These are phyloP conservation scores for Rutstroemia sp. DNA, from an alignment of 2,329 filamentous ascomycete genomes.

Conservation along the genomic window DNA sequence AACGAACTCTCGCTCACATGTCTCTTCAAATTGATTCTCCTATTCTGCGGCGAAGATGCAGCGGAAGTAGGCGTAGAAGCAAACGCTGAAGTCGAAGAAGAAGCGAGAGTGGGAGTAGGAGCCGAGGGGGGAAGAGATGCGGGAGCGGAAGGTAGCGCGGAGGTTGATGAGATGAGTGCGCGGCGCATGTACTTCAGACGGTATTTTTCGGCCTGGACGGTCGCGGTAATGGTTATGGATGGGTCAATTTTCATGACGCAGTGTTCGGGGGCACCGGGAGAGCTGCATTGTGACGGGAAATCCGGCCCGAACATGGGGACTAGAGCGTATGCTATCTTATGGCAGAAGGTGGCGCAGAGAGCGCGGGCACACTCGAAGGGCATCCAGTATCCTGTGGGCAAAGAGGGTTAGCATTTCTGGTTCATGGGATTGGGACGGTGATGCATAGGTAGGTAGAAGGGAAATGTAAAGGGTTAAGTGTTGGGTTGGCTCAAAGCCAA, in stretches of 20 bases:
- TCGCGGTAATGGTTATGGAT: slow-evolving; percentile 45
- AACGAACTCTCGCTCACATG: slow-evolving; percentile 34
- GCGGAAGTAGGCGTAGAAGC: slow-evolving; percentile 15
- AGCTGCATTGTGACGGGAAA: slow-evolving; percentile 68
- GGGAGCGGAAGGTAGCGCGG: not conserved
- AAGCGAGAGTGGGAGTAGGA: not conserved
- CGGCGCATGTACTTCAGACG: slow-evolving; percentile 28
- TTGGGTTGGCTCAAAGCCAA: not conserved
- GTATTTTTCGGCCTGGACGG: slow-evolving; percentile 40
- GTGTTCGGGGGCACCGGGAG: slow-evolving; percentile 55
- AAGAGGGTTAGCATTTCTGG: not conserved
- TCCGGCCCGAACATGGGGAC: slow-evolving; percentile 84
- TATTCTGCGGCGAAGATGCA: slow-evolving; percentile 13
- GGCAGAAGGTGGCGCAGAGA: slow-evolving; percentile 84
- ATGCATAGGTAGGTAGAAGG: not conserved
- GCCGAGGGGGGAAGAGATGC: slow-evolving; percentile 5
- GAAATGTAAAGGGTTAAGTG: not conserved
- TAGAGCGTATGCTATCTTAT: slow-evolving; percentile 72
- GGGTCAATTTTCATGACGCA: slow-evolving; percentile 59
- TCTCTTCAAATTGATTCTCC: slow-evolving; percentile 29
- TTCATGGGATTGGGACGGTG: not conserved
- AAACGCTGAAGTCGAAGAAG: not conserved
- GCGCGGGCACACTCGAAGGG: slow-evolving; percentile 80
- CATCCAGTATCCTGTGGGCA: slow-evolving; percentile 84
- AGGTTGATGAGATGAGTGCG: slow-evolving; percentile 16